These are phyloP conservation scores for Cladosporium sp. DNA, from an alignment of 2,329 filamentous ascomycete species.

Conservation along the genomic window DNA sequence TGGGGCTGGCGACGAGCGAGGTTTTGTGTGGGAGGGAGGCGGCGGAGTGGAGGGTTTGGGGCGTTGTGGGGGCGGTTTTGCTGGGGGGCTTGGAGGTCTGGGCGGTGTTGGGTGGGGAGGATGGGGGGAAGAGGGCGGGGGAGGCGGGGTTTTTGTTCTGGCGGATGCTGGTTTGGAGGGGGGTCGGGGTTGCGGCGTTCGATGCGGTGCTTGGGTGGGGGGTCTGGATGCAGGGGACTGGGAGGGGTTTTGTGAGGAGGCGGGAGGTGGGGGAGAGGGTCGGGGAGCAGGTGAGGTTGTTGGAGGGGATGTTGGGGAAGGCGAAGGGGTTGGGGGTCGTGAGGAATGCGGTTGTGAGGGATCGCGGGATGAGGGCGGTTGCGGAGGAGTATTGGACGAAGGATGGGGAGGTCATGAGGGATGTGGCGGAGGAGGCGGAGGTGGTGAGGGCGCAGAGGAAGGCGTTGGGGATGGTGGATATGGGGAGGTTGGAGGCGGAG, in stretches of 20 bases:
- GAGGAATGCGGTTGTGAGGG: constrained; percentile 71
- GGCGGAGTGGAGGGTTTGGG: constrained; percentile 61
- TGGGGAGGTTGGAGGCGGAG: constrained; percentile 54
- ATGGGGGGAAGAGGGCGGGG: constrained; percentile 51
- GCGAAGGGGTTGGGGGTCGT: constrained; percentile 68
- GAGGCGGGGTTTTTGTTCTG: constrained; percentile 69
- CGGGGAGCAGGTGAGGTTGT: constrained; percentile 49
- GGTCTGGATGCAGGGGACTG: constrained; percentile 72
- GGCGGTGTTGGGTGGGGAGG: constrained; percentile 57
- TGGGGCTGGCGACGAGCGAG: constrained; percentile 68
- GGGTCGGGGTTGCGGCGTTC: constrained; percentile 48
- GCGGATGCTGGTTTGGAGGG: constrained; percentile 58
- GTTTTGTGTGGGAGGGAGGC: constrained; percentile 58
- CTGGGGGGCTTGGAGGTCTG: constrained; percentile 62
- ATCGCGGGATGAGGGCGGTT: constrained; percentile 61
- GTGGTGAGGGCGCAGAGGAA: constrained; percentile 66
- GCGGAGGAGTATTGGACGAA: constrained; percentile 72
- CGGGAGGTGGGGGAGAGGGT: constrained; percentile 60
- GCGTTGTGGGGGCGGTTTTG: constrained; percentile 56
- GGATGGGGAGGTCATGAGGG: constrained; percentile 65
- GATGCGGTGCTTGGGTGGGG: constrained; percentile 59
- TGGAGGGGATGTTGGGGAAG: constrained; percentile 59
- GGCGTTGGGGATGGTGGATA: constrained; percentile 59
- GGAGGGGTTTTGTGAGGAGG: constrained; percentile 65
- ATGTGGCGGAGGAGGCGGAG: constrained; percentile 72